phyloP scores from a whole-genome alignment of 1,284 basidiomycete species.

The Dichomitus squalens region DNA sequence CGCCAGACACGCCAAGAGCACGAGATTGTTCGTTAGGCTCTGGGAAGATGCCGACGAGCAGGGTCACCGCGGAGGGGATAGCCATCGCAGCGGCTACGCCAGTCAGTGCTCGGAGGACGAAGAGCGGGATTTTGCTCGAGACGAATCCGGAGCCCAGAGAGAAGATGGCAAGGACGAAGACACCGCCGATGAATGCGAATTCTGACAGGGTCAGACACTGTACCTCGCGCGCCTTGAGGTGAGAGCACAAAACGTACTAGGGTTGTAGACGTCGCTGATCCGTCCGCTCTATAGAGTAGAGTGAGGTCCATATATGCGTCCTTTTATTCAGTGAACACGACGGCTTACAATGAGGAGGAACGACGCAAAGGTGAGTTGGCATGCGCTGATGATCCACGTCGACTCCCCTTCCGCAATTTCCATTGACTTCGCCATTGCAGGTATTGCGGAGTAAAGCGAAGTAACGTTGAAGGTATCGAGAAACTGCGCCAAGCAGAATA shows the following conservation, averaged over 20 bases:
- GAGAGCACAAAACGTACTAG: background rate
- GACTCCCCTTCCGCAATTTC: conserved; percentile 25
- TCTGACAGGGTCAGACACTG: conserved; percentile 10
- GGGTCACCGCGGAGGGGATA: conserved; percentile 41
- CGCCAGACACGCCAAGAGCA: conserved; percentile 39
- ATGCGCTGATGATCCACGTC: conserved; percentile 40
- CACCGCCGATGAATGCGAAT: conserved; percentile 31
- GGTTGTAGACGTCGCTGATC: conserved; percentile 28
- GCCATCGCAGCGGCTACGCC: conserved; percentile 32
- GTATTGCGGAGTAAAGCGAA: conserved; percentile 36
- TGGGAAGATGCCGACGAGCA: conserved; percentile 42
- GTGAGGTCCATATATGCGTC: too few species aligned
- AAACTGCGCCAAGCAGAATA: conserved; percentile 40
- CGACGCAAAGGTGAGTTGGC: conserved; percentile 41
- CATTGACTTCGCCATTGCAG: conserved; percentile 12
- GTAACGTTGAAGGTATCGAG: conserved; percentile 39
- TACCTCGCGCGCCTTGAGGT: too few species aligned
- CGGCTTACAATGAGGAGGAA: conserved; percentile 32
- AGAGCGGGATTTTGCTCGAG: conserved; percentile 32
- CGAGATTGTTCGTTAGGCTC: conserved; percentile 37
- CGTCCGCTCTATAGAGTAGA: conserved; percentile 29
- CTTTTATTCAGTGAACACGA: too few species aligned
- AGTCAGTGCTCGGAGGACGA: conserved; percentile 36
- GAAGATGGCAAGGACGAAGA: conserved; percentile 30
- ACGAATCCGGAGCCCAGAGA: conserved; percentile 36